Percentiles rank a stretch among this genome's conserved stretches.
Evolutionary conservation across 108 stramenopile species (phyloP).

Genomic region (Mediolabrus comicus): DNA sequence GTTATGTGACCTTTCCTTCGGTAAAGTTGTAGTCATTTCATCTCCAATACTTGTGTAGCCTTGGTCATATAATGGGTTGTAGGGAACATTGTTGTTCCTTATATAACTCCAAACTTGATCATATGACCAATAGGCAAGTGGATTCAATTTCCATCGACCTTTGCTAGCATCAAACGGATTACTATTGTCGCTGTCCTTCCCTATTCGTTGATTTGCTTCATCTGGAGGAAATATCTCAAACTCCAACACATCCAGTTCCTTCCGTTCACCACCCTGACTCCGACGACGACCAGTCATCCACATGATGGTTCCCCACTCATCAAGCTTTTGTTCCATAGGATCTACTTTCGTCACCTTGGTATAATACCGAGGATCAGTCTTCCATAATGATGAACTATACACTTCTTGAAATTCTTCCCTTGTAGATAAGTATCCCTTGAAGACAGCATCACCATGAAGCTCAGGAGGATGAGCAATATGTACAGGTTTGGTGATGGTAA

Average conservation of each 20-base stretch:
- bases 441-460: background rate
- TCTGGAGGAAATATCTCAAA: conserved; percentile 8
- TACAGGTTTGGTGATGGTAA: conserved; percentile 20
- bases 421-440: background rate
- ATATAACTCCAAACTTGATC: conserved; percentile 52
- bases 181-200: conserved; percentile 1
- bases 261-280: conserved; percentile 45
- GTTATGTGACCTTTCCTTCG: background rate
- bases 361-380: conserved; percentile 36
- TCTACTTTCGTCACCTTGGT: conserved; percentile 46
- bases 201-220: background rate
- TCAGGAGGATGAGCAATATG: background rate
- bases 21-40: conserved; percentile 43
- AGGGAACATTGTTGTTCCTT: conserved; percentile 31
- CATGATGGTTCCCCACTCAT: conserved; percentile 28
- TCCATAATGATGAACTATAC: conserved; percentile 26
- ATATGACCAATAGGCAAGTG: conserved; percentile 49
- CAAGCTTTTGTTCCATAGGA: conserved; percentile 32
- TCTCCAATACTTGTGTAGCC: conserved; percentile 53
- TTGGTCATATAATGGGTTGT: conserved; percentile 43
- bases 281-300: conserved; percentile 58
- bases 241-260: conserved; percentile 32
- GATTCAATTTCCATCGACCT: conserved; percentile 44
- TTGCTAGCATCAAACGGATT: conserved; percentile 7
- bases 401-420: conserved; percentile 28